Evolutionary conservation across 1,284 basidiomycete genomes (phyloP), one percentile per base, ranked within the genome.

Genomic region (Caloboletus inedulis): DNA sequence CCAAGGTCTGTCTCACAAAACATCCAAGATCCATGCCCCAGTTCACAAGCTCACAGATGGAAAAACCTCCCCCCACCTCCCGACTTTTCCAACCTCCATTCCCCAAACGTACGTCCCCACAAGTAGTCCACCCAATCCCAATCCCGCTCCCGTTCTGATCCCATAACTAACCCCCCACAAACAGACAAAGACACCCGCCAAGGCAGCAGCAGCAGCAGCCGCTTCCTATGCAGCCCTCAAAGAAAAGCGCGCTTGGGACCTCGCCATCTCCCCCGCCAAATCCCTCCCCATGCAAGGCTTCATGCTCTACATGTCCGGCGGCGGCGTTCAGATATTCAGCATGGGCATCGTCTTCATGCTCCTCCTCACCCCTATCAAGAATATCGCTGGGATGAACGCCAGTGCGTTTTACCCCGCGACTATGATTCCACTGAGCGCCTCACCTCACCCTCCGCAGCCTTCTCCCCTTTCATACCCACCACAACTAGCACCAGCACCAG

Each of bases 301-400:
- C 74, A 95, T 96, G 93, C 78, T 96, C 40, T 96, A 95, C 80
- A 94, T 96, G 86, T 94, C 91, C 23, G 93, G 93, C 37, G 87
- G 90, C 25, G 90, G 91, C 41, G 87, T 95, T 12, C 93, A 96
- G 72, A 89, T 96, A 47, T 95, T 95, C 71, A 94, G 91, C 69
- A 91, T 95, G 75, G 91, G 92, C 41, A 94, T 93, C 69, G 88
- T 95, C 34, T 87, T 91, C 66, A 93, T 93, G 89, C 78, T 95
- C 12, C 77, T 95, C 53, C 77, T 90, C 48, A 80, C 82, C 16
- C 92, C 93, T 0, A 82, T 94, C 71, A 87, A 85, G 68, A 91
- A 91, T 51, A 66, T 93, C 8, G 79, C 82, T 39, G 79, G 76
- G 8, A 90, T 94, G 43, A 87, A 94, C 63, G 74, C 78, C 29